These are phyloP conservation scores for Podospora australis DNA, from an alignment of 495 filamentous ascomycete genomes.

Conservation along the genomic window DNA sequence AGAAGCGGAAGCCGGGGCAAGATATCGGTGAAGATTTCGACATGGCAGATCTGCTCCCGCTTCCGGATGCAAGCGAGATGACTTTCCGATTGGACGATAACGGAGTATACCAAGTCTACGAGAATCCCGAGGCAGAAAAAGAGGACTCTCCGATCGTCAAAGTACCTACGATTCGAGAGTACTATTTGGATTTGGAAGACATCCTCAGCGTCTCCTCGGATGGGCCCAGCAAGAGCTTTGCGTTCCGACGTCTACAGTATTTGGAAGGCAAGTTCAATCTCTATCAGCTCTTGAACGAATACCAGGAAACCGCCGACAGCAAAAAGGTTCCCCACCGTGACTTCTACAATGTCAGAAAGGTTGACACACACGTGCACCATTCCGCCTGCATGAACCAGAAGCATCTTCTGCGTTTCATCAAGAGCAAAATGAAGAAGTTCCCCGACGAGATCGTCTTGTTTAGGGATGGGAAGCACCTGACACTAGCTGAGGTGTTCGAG, in stretches of 20 bases:
- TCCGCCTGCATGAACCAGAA: slow-evolving; percentile 99
- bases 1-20: slow-evolving; percentile 77
- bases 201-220: slow-evolving; percentile 82
- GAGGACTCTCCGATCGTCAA: slow-evolving; percentile 61
- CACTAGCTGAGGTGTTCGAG: slow-evolving; percentile 87
- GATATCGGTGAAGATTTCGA: slow-evolving; percentile 76
- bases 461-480: slow-evolving; percentile 87
- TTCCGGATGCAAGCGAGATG: slow-evolving; percentile 64
- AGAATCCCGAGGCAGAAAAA: slow-evolving; percentile 55
- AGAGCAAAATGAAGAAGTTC: slow-evolving; percentile 98
- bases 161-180: slow-evolving; percentile 85
- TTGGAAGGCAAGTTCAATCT: slow-evolving; percentile 95
- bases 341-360: slow-evolving; percentile 98
- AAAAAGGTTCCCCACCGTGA: slow-evolving; percentile 96
- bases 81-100: slow-evolving; percentile 70
- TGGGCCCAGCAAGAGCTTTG: slow-evolving; percentile 94
- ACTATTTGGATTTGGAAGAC: slow-evolving; percentile 89
- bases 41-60: slow-evolving; percentile 64
- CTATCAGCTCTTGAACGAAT: slow-evolving; percentile 86
- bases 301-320: slow-evolving; percentile 95
- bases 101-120: slow-evolving; percentile 88
- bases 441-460: slow-evolving; percentile 91
- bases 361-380: slow-evolving; percentile 98
- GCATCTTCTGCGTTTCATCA: slow-evolving; percentile 95
- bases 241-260: slow-evolving; percentile 88